Evolutionary conservation across 2,329 filamentous ascomycete genomes (phyloP).

Genomic region (Claviceps fusiformis): DNA sequence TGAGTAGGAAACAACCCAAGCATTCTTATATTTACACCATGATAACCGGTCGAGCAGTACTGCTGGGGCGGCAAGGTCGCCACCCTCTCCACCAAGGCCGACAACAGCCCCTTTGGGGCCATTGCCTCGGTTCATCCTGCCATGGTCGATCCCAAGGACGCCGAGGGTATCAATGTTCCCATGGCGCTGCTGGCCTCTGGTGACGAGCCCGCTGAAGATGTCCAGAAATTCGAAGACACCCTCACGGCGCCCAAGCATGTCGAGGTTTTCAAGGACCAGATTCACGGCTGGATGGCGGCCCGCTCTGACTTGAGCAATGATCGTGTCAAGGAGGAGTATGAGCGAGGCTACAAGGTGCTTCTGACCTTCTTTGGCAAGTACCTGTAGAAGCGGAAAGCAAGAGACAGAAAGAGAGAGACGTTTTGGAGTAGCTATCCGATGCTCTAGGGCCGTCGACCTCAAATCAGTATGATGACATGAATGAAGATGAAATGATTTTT

Average conservation of each 20-base stretch:
- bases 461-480: neutral
- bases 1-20: no score
- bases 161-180: slow-evolving; percentile 45
- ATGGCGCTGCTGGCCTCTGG: slow-evolving; percentile 50
- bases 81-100: slow-evolving; percentile 33
- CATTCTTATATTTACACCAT: neutral
- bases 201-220: slow-evolving; percentile 44
- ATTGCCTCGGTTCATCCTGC: slow-evolving; percentile 43
- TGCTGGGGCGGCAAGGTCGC: slow-evolving; percentile 64
- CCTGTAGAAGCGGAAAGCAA: slow-evolving; percentile 14
- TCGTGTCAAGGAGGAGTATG: slow-evolving; percentile 47
- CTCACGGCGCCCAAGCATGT: slow-evolving; percentile 44
- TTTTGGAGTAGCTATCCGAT: neutral
- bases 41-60: slow-evolving; percentile 22
- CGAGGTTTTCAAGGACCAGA: slow-evolving; percentile 52
- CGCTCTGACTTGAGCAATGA: slow-evolving; percentile 43
- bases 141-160: slow-evolving; percentile 51
- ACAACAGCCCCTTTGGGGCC: slow-evolving; percentile 40
- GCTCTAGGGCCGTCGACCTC: neutral
- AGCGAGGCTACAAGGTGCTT: slow-evolving; percentile 46
- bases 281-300: slow-evolving; percentile 64
- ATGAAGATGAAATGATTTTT: neutral
- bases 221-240: slow-evolving; percentile 41
- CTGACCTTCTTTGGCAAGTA: slow-evolving; percentile 44
- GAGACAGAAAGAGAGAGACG: neutral